phyloP scores from a whole-genome alignment of 2,329 filamentous ascomycete species.

The Emmonsiellopsis sp. region DNA sequence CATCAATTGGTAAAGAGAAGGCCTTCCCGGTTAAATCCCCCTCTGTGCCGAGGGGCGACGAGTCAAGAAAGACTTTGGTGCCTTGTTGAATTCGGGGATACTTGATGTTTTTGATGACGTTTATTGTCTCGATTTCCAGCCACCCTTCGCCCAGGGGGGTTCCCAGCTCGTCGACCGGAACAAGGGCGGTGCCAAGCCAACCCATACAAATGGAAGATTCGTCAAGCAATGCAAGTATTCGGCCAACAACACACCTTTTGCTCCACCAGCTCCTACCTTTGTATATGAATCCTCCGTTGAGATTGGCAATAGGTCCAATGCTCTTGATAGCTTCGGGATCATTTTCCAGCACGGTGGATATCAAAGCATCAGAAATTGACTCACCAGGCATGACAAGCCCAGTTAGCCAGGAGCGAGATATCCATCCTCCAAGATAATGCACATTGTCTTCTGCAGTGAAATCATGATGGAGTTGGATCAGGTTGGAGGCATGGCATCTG shows the following conservation, averaged over 20 bases:
- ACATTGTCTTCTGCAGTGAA: conserved; percentile 8
- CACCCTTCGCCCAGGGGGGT: conserved; percentile 35
- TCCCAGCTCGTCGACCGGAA: conserved; percentile 28
- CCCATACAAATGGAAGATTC: conserved; percentile 45
- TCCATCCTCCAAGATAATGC: conserved; percentile 42
- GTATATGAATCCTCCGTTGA: conserved; percentile 49
- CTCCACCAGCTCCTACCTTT: conserved; percentile 47
- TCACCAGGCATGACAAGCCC: conserved; percentile 48
- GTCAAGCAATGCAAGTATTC: conserved; percentile 40
- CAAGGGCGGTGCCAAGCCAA: conserved; percentile 40
- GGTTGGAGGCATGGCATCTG: conserved; percentile 19
- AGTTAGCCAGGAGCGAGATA: conserved; percentile 47
- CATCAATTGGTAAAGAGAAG: conserved; percentile 32
- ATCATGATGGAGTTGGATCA: conserved; percentile 19
- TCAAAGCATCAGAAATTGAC: conserved; percentile 45
- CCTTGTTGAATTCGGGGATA: conserved; percentile 38
- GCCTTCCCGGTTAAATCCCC: conserved; percentile 29
- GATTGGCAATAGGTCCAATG: conserved; percentile 43
- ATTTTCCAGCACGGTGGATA: conserved; percentile 48
- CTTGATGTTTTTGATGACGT: conserved; percentile 17
- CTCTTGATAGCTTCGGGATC: conserved; percentile 39
- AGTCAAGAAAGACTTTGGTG: conserved; percentile 28
- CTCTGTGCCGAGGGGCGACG: conserved; percentile 30
- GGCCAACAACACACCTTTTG: conserved; percentile 46
- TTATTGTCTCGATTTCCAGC: conserved; percentile 38